Evolutionary conservation across 2,329 filamentous ascomycete genomes (phyloP).

Genomic region (Paracoccidioides lutzii): DNA sequence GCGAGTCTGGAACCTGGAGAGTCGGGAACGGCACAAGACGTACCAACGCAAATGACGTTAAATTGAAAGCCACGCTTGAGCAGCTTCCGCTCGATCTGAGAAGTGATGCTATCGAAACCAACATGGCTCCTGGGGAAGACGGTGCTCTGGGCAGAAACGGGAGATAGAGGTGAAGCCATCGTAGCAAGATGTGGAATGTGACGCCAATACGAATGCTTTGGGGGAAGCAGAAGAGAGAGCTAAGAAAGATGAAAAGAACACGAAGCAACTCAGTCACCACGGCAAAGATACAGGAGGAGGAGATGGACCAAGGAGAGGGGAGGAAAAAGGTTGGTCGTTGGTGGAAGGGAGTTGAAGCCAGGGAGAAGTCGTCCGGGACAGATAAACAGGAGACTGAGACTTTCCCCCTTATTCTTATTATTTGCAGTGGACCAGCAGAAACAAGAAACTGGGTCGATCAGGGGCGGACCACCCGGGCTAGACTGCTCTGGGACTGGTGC

Average conservation of each 20-base stretch:
- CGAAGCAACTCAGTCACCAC: neutral
- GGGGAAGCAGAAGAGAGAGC: neutral
- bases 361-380: neutral
- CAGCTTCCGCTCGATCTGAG: constrained; percentile 98
- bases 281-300: neutral
- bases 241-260: neutral
- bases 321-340: neutral
- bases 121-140: constrained; percentile 94
- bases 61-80: constrained; percentile 99
- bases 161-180: constrained; percentile 9
- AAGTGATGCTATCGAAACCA: constrained; percentile 99
- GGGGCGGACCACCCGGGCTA: constrained; percentile 23
- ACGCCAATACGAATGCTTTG: too few relatives aligned
- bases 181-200: constrained; percentile 2
- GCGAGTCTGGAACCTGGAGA: neutral
- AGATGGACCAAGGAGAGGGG: neutral
- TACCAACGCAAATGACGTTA: constrained; percentile 98
- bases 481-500: constrained; percentile 19
- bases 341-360: too few relatives aligned
- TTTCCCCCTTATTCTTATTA: too few relatives aligned
- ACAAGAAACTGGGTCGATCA: constrained; percentile 23
- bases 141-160: constrained; percentile 31
- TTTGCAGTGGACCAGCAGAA: too few relatives aligned
- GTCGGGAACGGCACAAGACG: constrained; percentile 32
- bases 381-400: neutral